phyloP scores from a whole-genome alignment of 805 yeast species.

The Pichia sporocuriosa region DNA sequence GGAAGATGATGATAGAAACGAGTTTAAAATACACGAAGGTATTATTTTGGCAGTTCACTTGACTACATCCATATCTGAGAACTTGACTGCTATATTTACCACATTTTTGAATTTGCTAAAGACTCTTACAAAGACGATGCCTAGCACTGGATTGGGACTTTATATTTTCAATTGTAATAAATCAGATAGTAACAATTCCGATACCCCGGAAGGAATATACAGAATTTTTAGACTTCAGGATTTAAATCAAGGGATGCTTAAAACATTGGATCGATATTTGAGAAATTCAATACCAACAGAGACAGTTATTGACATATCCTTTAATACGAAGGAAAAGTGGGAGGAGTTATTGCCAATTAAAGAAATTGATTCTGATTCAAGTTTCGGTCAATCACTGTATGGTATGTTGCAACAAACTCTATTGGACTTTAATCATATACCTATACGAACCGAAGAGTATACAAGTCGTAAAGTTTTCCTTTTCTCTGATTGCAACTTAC shows the following conservation, averaged over 20 bases:
- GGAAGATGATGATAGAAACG: constrained; percentile 7
- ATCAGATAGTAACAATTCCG: constrained; percentile 7
- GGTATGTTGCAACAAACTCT: constrained; percentile 44
- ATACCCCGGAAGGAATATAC: constrained; percentile 36
- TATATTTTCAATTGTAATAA: constrained; percentile 47
- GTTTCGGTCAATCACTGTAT: constrained; percentile 31
- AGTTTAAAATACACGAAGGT: constrained; percentile 53
- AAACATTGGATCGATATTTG: constrained; percentile 43
- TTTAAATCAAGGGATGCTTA: constrained; percentile 52
- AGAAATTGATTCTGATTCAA: constrained; percentile 17
- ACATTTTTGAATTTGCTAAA: constrained; percentile 58
- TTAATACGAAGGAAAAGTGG: constrained; percentile 7
- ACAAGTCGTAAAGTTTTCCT: constrained; percentile 56
- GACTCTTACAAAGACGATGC: constrained; percentile 56
- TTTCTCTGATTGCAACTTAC: constrained; percentile 71
- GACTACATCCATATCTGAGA: constrained; percentile 39
- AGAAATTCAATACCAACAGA: constrained; percentile 30
- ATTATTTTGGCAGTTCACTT: constrained; percentile 57
- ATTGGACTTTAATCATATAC: constrained; percentile 44
- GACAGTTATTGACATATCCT: constrained; percentile 6
- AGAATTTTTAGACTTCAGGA: constrained; percentile 47
- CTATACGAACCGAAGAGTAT: constrained; percentile 36
- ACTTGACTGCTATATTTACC: constrained; percentile 39
- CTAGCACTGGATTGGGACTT: constrained; percentile 71
- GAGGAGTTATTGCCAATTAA: constrained; percentile 26